A percentile compares a stretch with the other conserved stretches of the same genome.
phyloP scores from a whole-genome alignment of 805 yeast species.

The Saccharomycopsis javanensis region DNA sequence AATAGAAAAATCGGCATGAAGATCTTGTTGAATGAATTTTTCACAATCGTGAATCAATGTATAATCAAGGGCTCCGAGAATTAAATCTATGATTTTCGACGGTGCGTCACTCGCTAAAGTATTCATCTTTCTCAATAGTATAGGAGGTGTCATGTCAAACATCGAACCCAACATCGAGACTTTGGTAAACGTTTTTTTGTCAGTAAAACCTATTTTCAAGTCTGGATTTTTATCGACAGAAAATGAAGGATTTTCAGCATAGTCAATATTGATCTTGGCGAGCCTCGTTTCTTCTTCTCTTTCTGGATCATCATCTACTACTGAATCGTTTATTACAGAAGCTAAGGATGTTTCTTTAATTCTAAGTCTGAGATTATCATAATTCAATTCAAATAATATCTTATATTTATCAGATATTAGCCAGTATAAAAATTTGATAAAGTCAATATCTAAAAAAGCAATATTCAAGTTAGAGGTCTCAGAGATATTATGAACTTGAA shows the following conservation, averaged over 20 bases:
- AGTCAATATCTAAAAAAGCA: not conserved
- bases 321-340: not conserved
- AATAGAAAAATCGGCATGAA: not conserved
- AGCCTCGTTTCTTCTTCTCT: not conserved
- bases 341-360: not conserved
- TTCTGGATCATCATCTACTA: not conserved
- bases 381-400: not conserved
- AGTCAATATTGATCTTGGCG: not conserved
- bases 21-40: not conserved
- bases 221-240: not conserved
- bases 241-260: not conserved
- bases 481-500: constrained; percentile 1
- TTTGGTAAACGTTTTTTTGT: not conserved
- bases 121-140: not conserved
- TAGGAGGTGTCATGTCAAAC: not conserved
- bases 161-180: not conserved
- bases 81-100: not conserved
- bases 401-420: not conserved
- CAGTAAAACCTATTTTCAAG: not conserved
- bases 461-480: not conserved
- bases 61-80: not conserved
- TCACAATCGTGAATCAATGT: not conserved
- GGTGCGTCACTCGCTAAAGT: not conserved
- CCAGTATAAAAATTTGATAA: not conserved
- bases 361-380: not conserved